Evolutionary conservation across 495 filamentous ascomycete genomes (phyloP).

Genomic region (Podospora bellae-mahoneyi): DNA sequence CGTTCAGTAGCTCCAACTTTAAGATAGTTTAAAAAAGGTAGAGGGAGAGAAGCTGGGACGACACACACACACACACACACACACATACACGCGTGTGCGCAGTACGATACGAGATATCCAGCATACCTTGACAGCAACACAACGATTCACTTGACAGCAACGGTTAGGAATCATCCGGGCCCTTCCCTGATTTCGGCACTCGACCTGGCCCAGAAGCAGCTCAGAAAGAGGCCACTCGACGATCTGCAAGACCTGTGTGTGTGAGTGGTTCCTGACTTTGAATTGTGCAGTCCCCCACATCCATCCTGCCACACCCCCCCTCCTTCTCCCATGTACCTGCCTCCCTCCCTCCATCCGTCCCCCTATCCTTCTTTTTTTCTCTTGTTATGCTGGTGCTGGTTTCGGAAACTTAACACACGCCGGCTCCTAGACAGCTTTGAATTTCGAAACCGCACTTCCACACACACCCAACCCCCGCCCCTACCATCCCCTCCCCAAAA

Average conservation of each 20-base stretch:
- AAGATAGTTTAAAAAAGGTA: neutral
- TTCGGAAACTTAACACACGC: conserved; percentile 30
- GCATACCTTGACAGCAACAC: neutral
- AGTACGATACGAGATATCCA: conserved; percentile 2
- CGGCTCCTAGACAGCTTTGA: conserved; percentile 26
- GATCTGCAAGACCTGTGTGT: conserved; percentile 22
- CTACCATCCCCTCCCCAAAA: neutral
- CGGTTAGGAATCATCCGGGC: neutral
- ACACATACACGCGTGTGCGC: too few relatives aligned
- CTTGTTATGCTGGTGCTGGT: conserved; percentile 18
- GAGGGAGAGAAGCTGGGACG: neutral
- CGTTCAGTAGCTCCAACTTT: conserved; percentile 1
- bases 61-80: neutral
- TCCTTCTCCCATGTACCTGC: neutral
- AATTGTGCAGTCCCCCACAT: neutral
- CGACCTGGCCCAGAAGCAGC: conserved; percentile 12
- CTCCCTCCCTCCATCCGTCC: neutral
- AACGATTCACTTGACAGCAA: neutral
- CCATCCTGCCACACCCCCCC: conserved; percentile 7
- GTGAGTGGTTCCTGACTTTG: conserved; percentile 24
- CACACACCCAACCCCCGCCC: too few relatives aligned
- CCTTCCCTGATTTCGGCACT: conserved; percentile 22
- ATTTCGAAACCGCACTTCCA: conserved; percentile 21
- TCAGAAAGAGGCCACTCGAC: conserved; percentile 17
- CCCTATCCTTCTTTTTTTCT: neutral